Evolutionary conservation across 2,329 filamentous ascomycete species (phyloP).

Genomic region (Trichoderma afroharzianum): DNA sequence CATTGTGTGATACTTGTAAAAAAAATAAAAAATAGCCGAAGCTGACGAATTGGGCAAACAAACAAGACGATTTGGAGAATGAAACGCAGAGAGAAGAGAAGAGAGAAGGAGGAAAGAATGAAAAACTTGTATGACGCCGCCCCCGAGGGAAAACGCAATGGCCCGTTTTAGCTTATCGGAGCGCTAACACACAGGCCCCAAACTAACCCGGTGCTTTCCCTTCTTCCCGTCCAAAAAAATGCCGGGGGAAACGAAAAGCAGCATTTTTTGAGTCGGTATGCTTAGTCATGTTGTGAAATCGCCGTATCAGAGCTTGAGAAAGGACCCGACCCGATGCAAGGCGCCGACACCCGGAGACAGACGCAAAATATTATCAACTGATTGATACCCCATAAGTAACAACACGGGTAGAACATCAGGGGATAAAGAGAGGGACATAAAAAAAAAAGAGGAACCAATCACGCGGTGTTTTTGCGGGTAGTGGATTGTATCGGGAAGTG

Average conservation of each 20-base stretch:
- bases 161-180: slow-evolving; percentile 10
- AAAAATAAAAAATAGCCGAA: background rate
- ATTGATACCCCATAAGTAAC: background rate
- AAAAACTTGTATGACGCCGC: slow-evolving; percentile 13
- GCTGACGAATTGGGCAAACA: background rate
- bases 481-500: background rate
- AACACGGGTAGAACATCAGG: background rate
- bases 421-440: background rate
- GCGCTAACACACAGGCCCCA: background rate
- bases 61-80: background rate
- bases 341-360: background rate
- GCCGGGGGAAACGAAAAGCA: background rate
- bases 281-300: background rate
- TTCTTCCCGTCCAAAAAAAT: background rate
- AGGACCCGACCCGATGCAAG: slow-evolving; percentile 7
- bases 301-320: background rate
- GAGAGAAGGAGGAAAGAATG: background rate
- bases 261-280: background rate
- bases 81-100: background rate
- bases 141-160: background rate
- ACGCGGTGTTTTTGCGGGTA: background rate
- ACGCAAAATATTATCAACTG: background rate
- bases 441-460: background rate
- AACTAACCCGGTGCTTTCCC: background rate
- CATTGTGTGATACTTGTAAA: slow-evolving; percentile 38